Conservation (phyloP, 495 filamentous ascomycete genomes). For the Thozetella sp. region DNA sequence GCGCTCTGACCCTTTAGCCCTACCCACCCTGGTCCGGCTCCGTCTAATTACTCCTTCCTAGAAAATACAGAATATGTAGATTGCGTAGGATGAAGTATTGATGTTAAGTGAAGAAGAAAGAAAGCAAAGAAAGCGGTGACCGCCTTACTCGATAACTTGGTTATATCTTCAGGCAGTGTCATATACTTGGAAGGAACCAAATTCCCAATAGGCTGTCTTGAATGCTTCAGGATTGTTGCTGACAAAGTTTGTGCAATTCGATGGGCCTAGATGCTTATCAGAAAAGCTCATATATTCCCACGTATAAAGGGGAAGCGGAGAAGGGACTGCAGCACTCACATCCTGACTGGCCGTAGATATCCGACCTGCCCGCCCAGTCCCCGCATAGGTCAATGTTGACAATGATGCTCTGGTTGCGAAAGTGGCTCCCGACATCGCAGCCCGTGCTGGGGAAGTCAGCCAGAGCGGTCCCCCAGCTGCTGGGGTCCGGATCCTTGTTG, state of each 20-base stretch:
- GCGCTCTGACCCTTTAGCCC: not conserved
- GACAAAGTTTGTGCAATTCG: conserved; percentile 60
- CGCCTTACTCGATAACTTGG: too few relatives aligned
- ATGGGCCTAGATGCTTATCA: conserved; percentile 13
- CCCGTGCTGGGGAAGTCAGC: conserved; percentile 58
- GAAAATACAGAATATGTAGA: too few relatives aligned
- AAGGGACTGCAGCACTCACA: conserved; percentile 36
- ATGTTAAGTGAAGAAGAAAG: too few relatives aligned
- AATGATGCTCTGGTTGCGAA: conserved; percentile 66
- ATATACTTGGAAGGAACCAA: conserved; percentile 68
- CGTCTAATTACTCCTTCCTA: not conserved
- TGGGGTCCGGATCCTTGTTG: conserved; percentile 53
- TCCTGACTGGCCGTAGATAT: conserved; percentile 35
- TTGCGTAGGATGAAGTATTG: too few relatives aligned
- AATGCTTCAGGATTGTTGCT: conserved; percentile 64
- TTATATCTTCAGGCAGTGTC: conserved; percentile 23
- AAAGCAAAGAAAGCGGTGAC: too few relatives aligned
- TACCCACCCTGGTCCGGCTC: not conserved
- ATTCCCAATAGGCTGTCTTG: conserved; percentile 64
- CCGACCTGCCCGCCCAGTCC: conserved; percentile 53
- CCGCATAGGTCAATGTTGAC: conserved; percentile 74
- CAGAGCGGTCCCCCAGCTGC: conserved; percentile 57
- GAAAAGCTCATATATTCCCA: conserved; percentile 14
- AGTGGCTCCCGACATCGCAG: conserved; percentile 64
- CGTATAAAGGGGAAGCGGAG: not conserved